These are phyloP conservation scores for Globisporangium nagaii DNA, from an alignment of 352 stramenopile species.

Conservation along the genomic window DNA sequence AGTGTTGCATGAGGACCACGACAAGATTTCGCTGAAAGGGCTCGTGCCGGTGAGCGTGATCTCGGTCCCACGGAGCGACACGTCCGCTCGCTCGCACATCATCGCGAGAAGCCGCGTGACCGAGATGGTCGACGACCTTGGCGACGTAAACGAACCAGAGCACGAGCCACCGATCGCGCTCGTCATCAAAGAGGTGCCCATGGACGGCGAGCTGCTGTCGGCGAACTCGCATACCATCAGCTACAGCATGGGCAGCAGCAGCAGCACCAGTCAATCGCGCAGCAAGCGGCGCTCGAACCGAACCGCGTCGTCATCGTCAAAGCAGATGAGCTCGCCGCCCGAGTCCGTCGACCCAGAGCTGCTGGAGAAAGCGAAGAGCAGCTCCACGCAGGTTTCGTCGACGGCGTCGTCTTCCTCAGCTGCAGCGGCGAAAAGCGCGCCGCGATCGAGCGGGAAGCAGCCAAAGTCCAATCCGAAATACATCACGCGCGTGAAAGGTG, in stretches of 20 bases:
- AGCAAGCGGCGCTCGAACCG: slow-evolving; percentile 6
- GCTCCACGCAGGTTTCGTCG: slow-evolving; percentile 8
- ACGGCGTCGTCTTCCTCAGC: not conserved
- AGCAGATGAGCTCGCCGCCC: slow-evolving; percentile 3
- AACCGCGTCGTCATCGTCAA: not conserved
- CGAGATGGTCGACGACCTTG: slow-evolving; percentile 7
- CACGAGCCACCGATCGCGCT: slow-evolving; percentile 12
- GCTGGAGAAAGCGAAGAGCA: slow-evolving; percentile 4
- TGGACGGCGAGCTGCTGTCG: slow-evolving; percentile 1
- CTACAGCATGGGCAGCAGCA: not conserved
- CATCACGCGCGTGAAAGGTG: slow-evolving; percentile 18
- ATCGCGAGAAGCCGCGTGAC: slow-evolving; percentile 12
- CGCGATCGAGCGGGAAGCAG: slow-evolving; percentile 6
- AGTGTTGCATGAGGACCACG: slow-evolving; percentile 24
- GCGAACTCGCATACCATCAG: not conserved
- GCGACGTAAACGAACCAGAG: slow-evolving; percentile 8
- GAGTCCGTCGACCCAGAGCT: slow-evolving; percentile 8
- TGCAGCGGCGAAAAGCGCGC: not conserved
- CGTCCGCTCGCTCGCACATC: slow-evolving; percentile 13
- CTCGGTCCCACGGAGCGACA: slow-evolving; percentile 12
- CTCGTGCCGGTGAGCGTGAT: slow-evolving; percentile 14
- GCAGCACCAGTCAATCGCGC: not conserved
- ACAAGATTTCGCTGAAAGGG: slow-evolving; percentile 21
- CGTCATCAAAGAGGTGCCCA: slow-evolving; percentile 1
- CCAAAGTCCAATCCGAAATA: slow-evolving; percentile 14